Base-by-base conservation (phyloP, 192 early-diverging fungal species). In the Podila epigama region DNA sequence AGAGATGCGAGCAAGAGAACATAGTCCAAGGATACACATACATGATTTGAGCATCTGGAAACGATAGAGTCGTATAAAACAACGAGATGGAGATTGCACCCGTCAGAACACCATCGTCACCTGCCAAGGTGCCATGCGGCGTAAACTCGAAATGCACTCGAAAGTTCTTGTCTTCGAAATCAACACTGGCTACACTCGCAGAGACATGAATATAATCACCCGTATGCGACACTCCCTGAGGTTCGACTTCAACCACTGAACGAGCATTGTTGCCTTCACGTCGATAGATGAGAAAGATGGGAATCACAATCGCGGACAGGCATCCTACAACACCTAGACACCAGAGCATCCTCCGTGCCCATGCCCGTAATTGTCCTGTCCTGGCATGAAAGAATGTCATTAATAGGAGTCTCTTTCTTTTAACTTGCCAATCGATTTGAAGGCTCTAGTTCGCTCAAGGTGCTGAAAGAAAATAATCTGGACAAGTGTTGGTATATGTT, bases 131-230 rank as follows among this genome's bases (percentile, higher is more conserved):
- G 16, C 80, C 80, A 58, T 82, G 79, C 9, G 83, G 83, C 18
- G 79, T 75, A 16, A 84, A 68, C 28, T 82, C 55, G 35, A 84
- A 82, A 55, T 84, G 81, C 1, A 84, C 58, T 9, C 71, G 64
- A 60, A 80, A 84, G 60, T 63, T 78, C 68, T 84, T 84, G 25
- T 70, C 80, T n/a, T 79, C 66, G 57, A 84, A 84, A 40, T 81
- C 70, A 16, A 84, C 80, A 62, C 75, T 70, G 50, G 79, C 48
- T n/a, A 84, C 70, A 28, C 75, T 69, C 5, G 64, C 71, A 2
- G 67, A 51, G 8, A 81, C 80, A 34, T 75, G 69, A 18, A 81
- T 75, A 48, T 70, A 81, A 35, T 75, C 71, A 0, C 71, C 71
- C 7, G 71, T 75, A 20, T 75, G 64, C 1, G 71, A 75, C 2